Conservation (phyloP, 768 basidiomycete genomes). For the Gyrodon lividus region DNA sequence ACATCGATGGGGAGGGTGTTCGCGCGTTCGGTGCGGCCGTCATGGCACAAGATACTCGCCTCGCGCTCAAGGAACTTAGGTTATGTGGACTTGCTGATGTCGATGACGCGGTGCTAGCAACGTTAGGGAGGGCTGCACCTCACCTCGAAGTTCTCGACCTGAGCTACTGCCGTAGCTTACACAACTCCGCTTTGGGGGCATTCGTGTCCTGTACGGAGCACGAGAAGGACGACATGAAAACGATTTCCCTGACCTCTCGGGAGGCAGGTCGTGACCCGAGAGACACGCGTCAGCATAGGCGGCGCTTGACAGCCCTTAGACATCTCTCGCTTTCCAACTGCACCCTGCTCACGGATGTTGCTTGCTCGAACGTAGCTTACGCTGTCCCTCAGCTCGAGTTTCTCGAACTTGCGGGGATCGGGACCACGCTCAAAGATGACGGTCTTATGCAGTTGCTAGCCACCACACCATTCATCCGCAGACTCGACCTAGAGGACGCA, state of each 20-base stretch:
- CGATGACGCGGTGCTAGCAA: constrained; percentile 59
- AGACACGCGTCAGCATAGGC: constrained; percentile 46
- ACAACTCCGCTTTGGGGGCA: constrained; percentile 73
- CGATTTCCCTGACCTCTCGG: constrained; percentile 54
- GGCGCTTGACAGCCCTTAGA: constrained; percentile 65
- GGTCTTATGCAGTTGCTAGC: constrained; percentile 72
- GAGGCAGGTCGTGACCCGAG: constrained; percentile 63
- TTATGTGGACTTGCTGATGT: constrained; percentile 66
- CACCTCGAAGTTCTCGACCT: constrained; percentile 78
- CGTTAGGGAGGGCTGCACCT: constrained; percentile 67
- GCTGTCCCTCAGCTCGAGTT: constrained; percentile 71
- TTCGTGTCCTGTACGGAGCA: constrained; percentile 56
- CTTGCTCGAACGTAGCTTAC: constrained; percentile 70
- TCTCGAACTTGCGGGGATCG: constrained; percentile 78
- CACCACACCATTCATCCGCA: constrained; percentile 68
- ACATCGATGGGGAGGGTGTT: constrained; percentile 66
- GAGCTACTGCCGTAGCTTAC: constrained; percentile 67
- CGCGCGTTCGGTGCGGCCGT: constrained; percentile 45
- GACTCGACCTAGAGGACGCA: constrained; percentile 87
- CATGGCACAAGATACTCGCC: constrained; percentile 43
- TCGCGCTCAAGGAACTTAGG: constrained; percentile 61
- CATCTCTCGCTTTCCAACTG: constrained; percentile 77
- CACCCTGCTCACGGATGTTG: constrained; percentile 66
- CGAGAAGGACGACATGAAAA: constrained; percentile 30
- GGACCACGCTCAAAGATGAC: constrained; percentile 62